Evolutionary conservation across 495 filamentous ascomycete species (phyloP).

Genomic region (Podospora bellae-mahoneyi): DNA sequence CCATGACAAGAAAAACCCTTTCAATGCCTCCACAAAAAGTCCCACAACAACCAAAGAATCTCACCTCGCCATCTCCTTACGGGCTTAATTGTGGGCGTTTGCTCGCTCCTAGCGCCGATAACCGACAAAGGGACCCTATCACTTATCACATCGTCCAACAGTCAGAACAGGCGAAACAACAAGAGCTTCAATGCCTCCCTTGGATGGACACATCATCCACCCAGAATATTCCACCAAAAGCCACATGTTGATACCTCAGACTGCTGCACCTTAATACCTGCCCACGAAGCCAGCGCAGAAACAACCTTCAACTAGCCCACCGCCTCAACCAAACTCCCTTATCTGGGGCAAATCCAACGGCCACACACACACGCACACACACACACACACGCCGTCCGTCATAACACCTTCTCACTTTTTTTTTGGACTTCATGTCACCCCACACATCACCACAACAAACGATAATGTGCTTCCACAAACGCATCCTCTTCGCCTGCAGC

Average conservation of each 20-base stretch:
- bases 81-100: neutral
- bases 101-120: neutral
- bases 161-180: neutral
- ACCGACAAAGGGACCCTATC: neutral
- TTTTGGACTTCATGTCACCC: neutral
- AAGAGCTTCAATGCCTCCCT: neutral
- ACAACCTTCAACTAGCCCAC: neutral
- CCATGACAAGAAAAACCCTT: neutral
- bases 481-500: constrained; percentile 29
- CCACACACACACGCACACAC: neutral
- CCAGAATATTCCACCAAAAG: neutral
- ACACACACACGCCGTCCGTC: neutral
- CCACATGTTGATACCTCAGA: neutral
- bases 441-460: neutral
- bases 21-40: neutral
- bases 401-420: neutral
- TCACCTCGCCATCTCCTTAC: neutral
- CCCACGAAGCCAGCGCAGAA: neutral
- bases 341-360: neutral
- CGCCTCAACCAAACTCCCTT: neutral
- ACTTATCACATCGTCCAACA: neutral
- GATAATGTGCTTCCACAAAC: constrained; percentile 33
- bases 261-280: neutral
- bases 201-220: neutral
- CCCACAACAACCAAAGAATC: neutral